Conservation (phyloP, 345 rosid genomes). For the Hibiscus mutabilis region DNA sequence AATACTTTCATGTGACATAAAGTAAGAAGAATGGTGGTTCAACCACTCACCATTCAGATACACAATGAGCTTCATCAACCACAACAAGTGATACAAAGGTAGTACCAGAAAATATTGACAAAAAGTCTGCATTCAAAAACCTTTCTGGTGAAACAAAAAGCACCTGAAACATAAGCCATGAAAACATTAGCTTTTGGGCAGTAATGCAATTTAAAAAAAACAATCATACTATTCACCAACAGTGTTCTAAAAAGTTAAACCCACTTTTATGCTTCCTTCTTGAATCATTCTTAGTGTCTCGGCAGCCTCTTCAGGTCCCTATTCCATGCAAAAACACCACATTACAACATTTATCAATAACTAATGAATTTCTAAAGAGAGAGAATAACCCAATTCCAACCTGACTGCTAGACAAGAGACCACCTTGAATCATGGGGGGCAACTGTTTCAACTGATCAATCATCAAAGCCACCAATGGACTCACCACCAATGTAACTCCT, state of each 20-base stretch:
- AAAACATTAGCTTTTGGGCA: slow-evolving; percentile 7
- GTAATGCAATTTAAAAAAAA: not conserved
- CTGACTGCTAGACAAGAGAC: slow-evolving; percentile 77
- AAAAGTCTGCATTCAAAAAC: slow-evolving; percentile 65
- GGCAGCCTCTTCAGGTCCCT: slow-evolving; percentile 72
- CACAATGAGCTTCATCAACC: slow-evolving; percentile 96
- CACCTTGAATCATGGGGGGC: slow-evolving; percentile 61
- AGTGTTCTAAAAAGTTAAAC: not conserved
- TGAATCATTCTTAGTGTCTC: slow-evolving; percentile 58
- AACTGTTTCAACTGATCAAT: slow-evolving; percentile 86
- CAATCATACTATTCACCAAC: not conserved
- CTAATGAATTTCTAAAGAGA: not conserved
- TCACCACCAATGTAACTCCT: slow-evolving; percentile 68
- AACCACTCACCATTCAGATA: slow-evolving; percentile 84
- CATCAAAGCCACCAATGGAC: slow-evolving; percentile 86
- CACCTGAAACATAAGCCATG: slow-evolving; percentile 46
- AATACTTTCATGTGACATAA: slow-evolving; percentile 2
- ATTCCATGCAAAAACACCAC: slow-evolving; percentile 7
- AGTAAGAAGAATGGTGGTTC: slow-evolving; percentile 10
- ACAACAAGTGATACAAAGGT: slow-evolving; percentile 65
- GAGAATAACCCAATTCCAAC: slow-evolving; percentile 24
- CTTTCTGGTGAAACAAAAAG: slow-evolving; percentile 96
- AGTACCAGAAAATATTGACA: slow-evolving; percentile 47
- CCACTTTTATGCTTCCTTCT: slow-evolving; percentile 72
- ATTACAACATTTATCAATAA: slow-evolving; percentile 11